Evolutionary conservation across 805 yeast genomes (phyloP), one percentile per base, ranked within the genome.

Genomic region (Starmerella kuoi): DNA sequence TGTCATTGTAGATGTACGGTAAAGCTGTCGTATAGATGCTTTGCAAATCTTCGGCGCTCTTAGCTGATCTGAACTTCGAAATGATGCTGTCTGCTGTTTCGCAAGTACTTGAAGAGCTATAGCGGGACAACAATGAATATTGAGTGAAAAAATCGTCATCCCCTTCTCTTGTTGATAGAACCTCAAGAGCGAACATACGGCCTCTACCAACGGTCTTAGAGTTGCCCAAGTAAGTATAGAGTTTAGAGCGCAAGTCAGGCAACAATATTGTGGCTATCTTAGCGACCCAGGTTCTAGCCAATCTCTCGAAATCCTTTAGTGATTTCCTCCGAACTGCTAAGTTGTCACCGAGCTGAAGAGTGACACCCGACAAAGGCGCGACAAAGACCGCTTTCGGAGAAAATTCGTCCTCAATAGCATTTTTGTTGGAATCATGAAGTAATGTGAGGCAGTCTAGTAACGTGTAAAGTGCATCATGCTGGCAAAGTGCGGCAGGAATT

Each of bases 101-200:
- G 2, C 22, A 5, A 2, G 19, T 11, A 19, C 9, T 14, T 4
- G 21, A 34, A 5, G 34, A 4, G 12, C 46, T 44, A 24, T 48
- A 47, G 7, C 30, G 37, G 6, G 41, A 33, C n/a, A 48, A 27
- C 14, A 41, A 41, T 12, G 49, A 18, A 30, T 33, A 50, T 34
- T 50, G 48, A 9, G 49, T 25, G 21, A 49, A 38, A 33, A 46
- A 45, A 39, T 49, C 48, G 20, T 47, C 54, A 31, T 31, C 31
- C 26, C 79, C 67, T 1, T 84, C 73, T 21, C 59, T 61, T 43
- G 72, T 70, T 27, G 50, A 15, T 35, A 48, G 26, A 4, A 85
- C 72, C 50, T 83, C 91, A 44, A 87, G 64, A 0, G 98, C 97
- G 67, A 88, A 83, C 0, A 94, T 78, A 37, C 86, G 79, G 41